Conservation (phyloP, 106 monocot species). For the Dioscorea dumetorum region DNA sequence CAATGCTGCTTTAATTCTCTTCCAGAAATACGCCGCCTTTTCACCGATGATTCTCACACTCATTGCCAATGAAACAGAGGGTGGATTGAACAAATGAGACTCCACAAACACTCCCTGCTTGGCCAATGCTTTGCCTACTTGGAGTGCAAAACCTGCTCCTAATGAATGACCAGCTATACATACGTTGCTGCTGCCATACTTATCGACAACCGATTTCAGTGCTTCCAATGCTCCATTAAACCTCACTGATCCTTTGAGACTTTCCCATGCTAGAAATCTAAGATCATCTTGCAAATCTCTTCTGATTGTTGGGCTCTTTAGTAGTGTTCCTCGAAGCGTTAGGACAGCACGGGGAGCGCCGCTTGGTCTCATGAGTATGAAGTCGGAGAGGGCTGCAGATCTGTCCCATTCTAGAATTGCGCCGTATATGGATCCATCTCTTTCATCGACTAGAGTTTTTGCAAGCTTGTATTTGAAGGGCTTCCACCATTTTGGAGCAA, state of each 20-base stretch:
- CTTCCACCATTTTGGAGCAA: constrained; percentile 44
- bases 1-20: background rate
- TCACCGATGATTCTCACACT: constrained; percentile 9
- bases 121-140: constrained; percentile 28
- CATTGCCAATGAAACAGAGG: constrained; percentile 8
- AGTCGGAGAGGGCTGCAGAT: constrained; percentile 20
- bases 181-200: constrained; percentile 19
- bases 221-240: constrained; percentile 26
- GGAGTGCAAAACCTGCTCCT: constrained; percentile 32
- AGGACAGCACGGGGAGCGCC: constrained; percentile 37
- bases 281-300: constrained; percentile 36
- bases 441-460: constrained; percentile 23
- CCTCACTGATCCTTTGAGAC: constrained; percentile 32
- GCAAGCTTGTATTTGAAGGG: constrained; percentile 36
- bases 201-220: constrained; percentile 9
- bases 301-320: constrained; percentile 31
- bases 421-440: constrained; percentile 47
- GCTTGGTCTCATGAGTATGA: constrained; percentile 29
- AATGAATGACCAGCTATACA: constrained; percentile 34
- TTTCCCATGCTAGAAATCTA: constrained; percentile 40
- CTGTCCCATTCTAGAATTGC: constrained; percentile 44
- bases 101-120: constrained; percentile 27
- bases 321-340: constrained; percentile 34
- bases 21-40: constrained; percentile 17
- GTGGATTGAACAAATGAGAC: constrained; percentile 32